Percentiles rank a stretch among this genome's conserved stretches.
phyloP scores from a whole-genome alignment of 257 asterid genomes.

The Solanum microdontum region DNA sequence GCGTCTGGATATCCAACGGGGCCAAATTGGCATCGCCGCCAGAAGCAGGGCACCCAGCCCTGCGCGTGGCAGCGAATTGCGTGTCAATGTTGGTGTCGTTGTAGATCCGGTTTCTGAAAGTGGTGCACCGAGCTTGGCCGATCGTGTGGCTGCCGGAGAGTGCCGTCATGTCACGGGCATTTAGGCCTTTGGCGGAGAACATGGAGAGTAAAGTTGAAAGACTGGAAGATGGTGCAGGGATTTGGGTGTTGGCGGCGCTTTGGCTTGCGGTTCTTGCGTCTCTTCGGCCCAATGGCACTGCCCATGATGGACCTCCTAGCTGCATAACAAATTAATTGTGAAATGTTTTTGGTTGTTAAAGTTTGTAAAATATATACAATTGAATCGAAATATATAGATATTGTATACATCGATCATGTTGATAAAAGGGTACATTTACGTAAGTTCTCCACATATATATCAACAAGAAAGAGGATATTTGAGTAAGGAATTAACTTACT shows the following conservation, averaged over 20 bases:
- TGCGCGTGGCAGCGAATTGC: conserved; percentile 28
- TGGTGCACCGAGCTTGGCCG: conserved; percentile 45
- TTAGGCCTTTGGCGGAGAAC: conserved; percentile 37
- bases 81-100: conserved; percentile 55
- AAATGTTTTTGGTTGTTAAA: neutral
- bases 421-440: neutral
- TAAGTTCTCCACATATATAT: neutral
- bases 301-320: conserved; percentile 60
- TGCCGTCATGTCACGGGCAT: conserved; percentile 48
- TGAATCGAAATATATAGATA: neutral
- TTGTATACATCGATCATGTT: too few relatives aligned
- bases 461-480: neutral
- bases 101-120: conserved; percentile 44
- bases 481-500: neutral
- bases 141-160: conserved; percentile 64
- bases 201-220: conserved; percentile 31
- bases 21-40: conserved; percentile 40
- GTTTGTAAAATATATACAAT: neutral
- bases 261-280: conserved; percentile 52
- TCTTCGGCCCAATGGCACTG: conserved; percentile 46
- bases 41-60: conserved; percentile 34
- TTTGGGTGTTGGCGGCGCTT: conserved; percentile 32
- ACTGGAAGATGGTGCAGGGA: conserved; percentile 25
- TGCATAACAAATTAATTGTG: neutral
- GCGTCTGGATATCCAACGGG: conserved; percentile 27